Percentiles rank a stretch among this genome's conserved stretches.
phyloP scores from a whole-genome alignment of 2,329 filamentous ascomycete species.

The Talaromyces amestolkiae region DNA sequence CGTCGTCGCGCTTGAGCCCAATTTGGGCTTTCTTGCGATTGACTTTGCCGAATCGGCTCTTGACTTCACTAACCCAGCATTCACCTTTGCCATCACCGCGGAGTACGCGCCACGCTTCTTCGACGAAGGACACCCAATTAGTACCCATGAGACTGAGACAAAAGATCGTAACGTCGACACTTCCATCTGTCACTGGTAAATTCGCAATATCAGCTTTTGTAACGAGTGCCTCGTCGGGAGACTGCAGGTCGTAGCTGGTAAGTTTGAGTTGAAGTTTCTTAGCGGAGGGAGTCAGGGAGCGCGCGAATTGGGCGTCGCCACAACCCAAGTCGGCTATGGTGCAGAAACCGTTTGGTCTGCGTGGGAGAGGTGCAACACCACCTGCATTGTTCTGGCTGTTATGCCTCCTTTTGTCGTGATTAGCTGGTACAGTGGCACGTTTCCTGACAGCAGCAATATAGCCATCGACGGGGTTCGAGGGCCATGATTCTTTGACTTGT shows the following conservation, averaged over 20 bases:
- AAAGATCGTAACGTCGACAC: conserved; percentile 85
- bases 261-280: conserved; percentile 70
- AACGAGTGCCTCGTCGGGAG: conserved; percentile 66
- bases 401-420: conserved; percentile 35
- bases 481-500: conserved; percentile 88
- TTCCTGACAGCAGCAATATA: conserved; percentile 71
- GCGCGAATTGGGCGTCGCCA: conserved; percentile 80
- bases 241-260: conserved; percentile 82
- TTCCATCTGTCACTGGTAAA: conserved; percentile 71
- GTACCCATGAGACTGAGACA: conserved; percentile 98
- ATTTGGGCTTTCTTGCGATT: conserved; percentile 43
- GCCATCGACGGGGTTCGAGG: conserved; percentile 88
- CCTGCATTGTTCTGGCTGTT: conserved; percentile 30
- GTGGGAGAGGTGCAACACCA: conserved; percentile 54
- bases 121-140: conserved; percentile 95
- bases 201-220: conserved; percentile 86
- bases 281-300: conserved; percentile 59
- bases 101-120: conserved; percentile 89
- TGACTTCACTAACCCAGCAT: conserved; percentile 96
- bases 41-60: conserved; percentile 76
- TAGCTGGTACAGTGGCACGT: conserved; percentile 57
- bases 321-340: conserved; percentile 90
- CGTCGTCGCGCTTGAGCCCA: conserved; percentile 30
- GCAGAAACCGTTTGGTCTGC: conserved; percentile 65
- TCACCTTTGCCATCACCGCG: conserved; percentile 81